Evolutionary conservation across 1,284 basidiomycete species (phyloP), one percentile per base, ranked within the genome.

Genomic region (Mycena citricolor): DNA sequence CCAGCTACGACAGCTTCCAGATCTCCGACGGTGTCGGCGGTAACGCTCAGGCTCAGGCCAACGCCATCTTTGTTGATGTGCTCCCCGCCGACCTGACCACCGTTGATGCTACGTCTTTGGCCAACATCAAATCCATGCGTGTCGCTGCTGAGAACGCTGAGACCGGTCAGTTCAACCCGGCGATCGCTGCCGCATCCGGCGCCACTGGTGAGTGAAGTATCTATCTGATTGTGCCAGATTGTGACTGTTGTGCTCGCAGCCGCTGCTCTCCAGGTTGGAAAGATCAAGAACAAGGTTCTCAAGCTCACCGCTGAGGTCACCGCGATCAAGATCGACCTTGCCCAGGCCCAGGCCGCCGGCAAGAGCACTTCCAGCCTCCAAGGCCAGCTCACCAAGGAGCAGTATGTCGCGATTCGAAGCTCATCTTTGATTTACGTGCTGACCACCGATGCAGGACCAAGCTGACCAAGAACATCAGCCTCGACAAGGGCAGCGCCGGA

Each of bases 221-320:
- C 57, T 35, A 10, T 7, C 13, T 10, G 11, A 25, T 20, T 24
- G 24, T 30, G 37, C 11, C 14, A 14, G 21, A 20, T 13, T 22
- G n/a, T n/a, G 7, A 21, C 24, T 37, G 19, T 22, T 4, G 13
- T 20, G n/a, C 5, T n/a, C 24, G 12, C 41, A 58, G 68, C 69
- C 14, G 61, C 50, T 32, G 70, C 70, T 14, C 63, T 76, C 11
- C 60, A 67, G 45, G 60, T 60, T 47, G 72, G 73, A 24, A 75
- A 75, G 61, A 74, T 69, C 56, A 67, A 71, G 68, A 76, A 77
- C 66, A 76, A 77, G 63, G 73, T 75, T 23, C 57, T 76, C 23
- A 76, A 76, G 61, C 59, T 76, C 42, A 71, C 69, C 19, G 73
- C 66, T n/a, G 43, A 49, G 35, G 38, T 41, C 21, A 39, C 47